A percentile compares a stretch with the other conserved stretches of the same genome.
phyloP scores from a whole-genome alignment of 2,329 filamentous ascomycete species.

The Colletotrichum kahawae region DNA sequence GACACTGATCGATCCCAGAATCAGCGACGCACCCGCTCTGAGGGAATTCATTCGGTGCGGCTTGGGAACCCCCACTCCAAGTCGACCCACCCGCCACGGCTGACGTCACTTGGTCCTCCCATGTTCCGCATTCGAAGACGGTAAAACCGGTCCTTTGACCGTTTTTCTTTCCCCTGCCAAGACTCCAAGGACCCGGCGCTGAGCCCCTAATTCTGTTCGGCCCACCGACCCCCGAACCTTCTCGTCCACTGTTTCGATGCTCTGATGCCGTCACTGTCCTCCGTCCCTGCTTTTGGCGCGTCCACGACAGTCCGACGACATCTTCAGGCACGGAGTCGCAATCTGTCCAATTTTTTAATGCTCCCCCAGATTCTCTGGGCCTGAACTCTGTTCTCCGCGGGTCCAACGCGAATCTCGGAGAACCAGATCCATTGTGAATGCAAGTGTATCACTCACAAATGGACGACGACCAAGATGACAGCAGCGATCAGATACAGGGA shows the following conservation, averaged over 20 bases:
- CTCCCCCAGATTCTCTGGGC: background rate
- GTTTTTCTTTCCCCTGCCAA: slow-evolving; percentile 20
- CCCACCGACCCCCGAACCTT: slow-evolving; percentile 15
- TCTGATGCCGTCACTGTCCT: slow-evolving; percentile 14
- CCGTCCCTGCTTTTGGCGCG: slow-evolving; percentile 2
- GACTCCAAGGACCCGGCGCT: background rate
- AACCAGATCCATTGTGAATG: background rate
- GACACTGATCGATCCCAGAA: background rate
- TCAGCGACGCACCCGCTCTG: background rate
- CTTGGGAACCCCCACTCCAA: slow-evolving; percentile 4
- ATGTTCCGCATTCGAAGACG: background rate
- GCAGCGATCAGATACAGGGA: background rate
- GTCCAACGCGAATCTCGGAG: background rate
- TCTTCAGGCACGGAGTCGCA: slow-evolving; percentile 2
- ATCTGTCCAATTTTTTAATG: background rate
- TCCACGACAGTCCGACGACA: background rate
- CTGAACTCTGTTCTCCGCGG: slow-evolving; percentile 4
- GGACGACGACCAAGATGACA: background rate
- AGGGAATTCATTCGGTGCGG: background rate
- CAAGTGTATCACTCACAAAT: background rate
- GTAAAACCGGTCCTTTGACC: slow-evolving; percentile 7
- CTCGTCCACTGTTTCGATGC: slow-evolving; percentile 1
- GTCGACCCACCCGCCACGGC: background rate
- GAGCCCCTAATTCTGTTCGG: slow-evolving; percentile 14
- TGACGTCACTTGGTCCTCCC: slow-evolving; percentile 13